Percentiles rank a stretch among this genome's conserved stretches.
These are phyloP conservation scores for Eucalyptus dawsonii DNA, from an alignment of 345 rosid genomes.

Conservation along the genomic window DNA sequence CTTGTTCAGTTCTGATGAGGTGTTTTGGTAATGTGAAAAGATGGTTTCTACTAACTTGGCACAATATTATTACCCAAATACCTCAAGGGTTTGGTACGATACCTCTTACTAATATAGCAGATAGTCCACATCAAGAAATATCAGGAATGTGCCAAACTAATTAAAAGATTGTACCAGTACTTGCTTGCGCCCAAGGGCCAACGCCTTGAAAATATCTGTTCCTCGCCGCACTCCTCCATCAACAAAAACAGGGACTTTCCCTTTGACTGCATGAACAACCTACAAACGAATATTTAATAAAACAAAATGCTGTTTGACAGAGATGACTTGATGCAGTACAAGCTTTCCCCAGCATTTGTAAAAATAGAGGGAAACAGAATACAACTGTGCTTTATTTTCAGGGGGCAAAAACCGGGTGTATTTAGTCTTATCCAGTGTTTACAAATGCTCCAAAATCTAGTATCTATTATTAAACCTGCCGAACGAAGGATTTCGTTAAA, in stretches of 20 bases:
- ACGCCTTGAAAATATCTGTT: slow-evolving; percentile 79
- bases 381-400: not conserved
- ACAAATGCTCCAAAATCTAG: not conserved
- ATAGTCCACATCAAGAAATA: not conserved
- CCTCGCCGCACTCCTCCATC: slow-evolving; percentile 90
- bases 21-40: not conserved
- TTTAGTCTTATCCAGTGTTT: not conserved
- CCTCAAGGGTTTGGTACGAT: not conserved
- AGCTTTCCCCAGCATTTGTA: not conserved
- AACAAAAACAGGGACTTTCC: slow-evolving; percentile 62
- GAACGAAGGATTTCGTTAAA: not conserved
- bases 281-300: not conserved
- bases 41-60: not conserved
- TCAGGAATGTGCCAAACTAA: not conserved
- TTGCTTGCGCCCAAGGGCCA: slow-evolving; percentile 82
- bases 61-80: not conserved
- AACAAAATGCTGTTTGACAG: not conserved
- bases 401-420: not conserved
- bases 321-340: not conserved
- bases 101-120: not conserved
- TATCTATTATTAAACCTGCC: not conserved
- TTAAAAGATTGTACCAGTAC: slow-evolving; percentile 45
- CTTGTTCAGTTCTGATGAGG: not conserved
- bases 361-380: not conserved
- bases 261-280: slow-evolving; percentile 63